phyloP scores from a whole-genome alignment of 2,329 filamentous ascomycete species.

The Trichoderma gracile region DNA sequence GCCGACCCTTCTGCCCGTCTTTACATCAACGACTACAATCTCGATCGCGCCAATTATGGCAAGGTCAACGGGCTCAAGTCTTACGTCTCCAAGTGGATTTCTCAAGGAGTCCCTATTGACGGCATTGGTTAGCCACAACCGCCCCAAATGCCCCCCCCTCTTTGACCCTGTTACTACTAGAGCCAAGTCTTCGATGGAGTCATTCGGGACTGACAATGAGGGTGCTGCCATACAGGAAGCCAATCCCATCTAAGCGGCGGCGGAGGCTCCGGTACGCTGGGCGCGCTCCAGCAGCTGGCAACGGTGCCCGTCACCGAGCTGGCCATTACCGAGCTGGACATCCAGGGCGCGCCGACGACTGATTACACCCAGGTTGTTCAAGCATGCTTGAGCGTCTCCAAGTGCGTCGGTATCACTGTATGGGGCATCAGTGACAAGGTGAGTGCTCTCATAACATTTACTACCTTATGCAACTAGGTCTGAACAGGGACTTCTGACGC shows the following conservation, averaged over 20 bases:
- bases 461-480: no score
- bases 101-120: constrained; percentile 14
- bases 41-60: neutral
- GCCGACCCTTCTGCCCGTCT: constrained; percentile 7
- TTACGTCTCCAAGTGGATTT: constrained; percentile 14
- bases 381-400: neutral
- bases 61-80: constrained; percentile 6
- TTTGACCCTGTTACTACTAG: no score
- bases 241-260: constrained; percentile 3
- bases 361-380: constrained; percentile 5
- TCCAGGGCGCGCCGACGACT: neutral
- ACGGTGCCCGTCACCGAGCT: constrained; percentile 6
- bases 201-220: neutral
- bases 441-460: neutral
- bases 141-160: neutral
- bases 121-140: neutral
- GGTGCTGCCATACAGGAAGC: neutral
- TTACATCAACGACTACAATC: constrained; percentile 17
- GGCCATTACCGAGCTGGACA: constrained; percentile 13
- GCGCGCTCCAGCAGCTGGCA: constrained; percentile 9
- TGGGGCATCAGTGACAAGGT: constrained; percentile 15
- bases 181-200: neutral
- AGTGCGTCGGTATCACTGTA: neutral
- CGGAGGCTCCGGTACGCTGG: neutral
- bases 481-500: no score